Percentiles rank a stretch among this genome's conserved stretches.
These are phyloP conservation scores for Dacryopinax spathularia DNA, from an alignment of 768 basidiomycete species.

Conservation along the genomic window DNA sequence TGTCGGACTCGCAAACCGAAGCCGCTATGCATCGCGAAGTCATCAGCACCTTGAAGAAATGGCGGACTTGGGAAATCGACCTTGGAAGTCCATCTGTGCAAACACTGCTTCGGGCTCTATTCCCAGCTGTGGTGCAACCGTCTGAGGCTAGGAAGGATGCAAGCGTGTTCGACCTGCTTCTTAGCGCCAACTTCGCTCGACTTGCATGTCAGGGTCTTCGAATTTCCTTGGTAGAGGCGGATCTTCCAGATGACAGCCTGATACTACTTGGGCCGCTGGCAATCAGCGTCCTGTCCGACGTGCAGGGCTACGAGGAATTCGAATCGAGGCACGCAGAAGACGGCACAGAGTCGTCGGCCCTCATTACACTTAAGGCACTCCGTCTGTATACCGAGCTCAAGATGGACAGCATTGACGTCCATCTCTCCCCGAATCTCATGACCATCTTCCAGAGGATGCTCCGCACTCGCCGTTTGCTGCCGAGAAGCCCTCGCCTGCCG, in stretches of 20 bases:
- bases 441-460: not conserved
- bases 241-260: not conserved
- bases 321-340: not conserved
- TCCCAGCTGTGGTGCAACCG: not conserved
- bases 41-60: not conserved
- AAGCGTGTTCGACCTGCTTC: not conserved
- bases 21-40: not conserved
- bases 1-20: not conserved
- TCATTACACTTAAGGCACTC: not conserved
- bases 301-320: not conserved
- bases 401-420: not conserved
- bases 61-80: constrained; percentile 7
- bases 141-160: not conserved
- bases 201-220: not conserved
- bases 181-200: not conserved
- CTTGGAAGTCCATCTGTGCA: not conserved
- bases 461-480: not conserved
- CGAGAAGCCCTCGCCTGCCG: not conserved
- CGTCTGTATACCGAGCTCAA: not conserved
- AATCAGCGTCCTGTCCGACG: not conserved
- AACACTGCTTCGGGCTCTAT: not conserved
- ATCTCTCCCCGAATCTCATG: not conserved
- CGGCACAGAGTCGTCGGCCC: not conserved
- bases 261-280: not conserved
- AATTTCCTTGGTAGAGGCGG: not conserved